phyloP scores from a whole-genome alignment of 257 asterid genomes.

The Lycium barbarum region DNA sequence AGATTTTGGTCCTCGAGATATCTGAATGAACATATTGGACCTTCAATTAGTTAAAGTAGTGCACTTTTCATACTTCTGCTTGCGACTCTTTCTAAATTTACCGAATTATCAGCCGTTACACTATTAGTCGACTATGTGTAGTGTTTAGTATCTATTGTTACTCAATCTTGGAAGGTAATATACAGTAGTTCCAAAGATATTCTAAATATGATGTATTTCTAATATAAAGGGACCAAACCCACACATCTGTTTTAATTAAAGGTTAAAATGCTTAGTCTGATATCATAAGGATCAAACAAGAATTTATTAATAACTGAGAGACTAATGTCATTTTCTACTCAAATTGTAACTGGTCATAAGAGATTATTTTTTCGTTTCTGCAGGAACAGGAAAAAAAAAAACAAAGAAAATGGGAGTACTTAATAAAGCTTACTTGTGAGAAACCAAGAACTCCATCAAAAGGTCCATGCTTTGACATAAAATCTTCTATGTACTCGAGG shows the following conservation, averaged over 20 bases:
- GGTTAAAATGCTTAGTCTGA: not conserved
- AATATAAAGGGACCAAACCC: too few species aligned
- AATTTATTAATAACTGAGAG: not conserved
- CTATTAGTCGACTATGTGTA: not conserved
- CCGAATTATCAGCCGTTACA: not conserved
- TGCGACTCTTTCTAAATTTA: not conserved
- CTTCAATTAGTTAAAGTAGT: not conserved
- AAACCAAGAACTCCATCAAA: conserved; percentile 54
- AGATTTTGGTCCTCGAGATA: not conserved
- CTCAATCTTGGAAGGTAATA: not conserved
- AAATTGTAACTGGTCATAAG: not conserved
- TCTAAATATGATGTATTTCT: too few species aligned
- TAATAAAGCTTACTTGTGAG: conserved; percentile 41
- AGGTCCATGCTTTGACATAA: conserved; percentile 48
- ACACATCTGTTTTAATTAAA: too few species aligned
- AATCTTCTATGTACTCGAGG: conserved; percentile 38
- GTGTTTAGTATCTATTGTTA: not conserved
- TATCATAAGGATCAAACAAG: not conserved
- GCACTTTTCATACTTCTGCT: not conserved
- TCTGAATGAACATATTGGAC: not conserved
- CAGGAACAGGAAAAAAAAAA: not conserved
- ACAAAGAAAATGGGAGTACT: not conserved
- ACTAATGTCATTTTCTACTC: not conserved
- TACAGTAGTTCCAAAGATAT: too few species aligned
- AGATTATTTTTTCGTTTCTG: not conserved